Evolutionary conservation across 2,329 filamentous ascomycete genomes (phyloP), one percentile per base, ranked within the genome.

Genomic region (Colletotrichum euphorbiae): DNA sequence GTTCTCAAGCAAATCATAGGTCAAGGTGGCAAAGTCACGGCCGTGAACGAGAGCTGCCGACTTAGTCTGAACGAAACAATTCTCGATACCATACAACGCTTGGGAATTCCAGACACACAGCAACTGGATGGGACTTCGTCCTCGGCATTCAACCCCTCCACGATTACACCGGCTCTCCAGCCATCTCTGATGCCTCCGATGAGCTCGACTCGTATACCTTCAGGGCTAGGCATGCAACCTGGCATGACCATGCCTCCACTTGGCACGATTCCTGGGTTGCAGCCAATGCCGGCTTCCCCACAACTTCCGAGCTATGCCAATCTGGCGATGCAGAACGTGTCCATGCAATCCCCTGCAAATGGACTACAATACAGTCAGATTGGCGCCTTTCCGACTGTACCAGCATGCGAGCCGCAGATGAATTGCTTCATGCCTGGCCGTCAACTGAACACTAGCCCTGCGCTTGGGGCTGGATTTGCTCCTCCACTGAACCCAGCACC

Each of bases 11-110:
- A 55, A 21, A 48, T 69, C 28, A 21, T 65, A 17, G 24, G 61
- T 51, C 28, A 36, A 8, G 40, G 40, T 12, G 50, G 33, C 36
- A 12, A 24, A 3, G 33, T 61, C 21, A n/a, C 40, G 58, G 19
- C 19, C 8, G 19, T 31, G 24, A 4, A n/a, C 12, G 40, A 36
- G 8, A 12, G 7, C 28, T 17, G 6, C 42, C 6, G 45, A 48
- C 46, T 48, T 46, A 17, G 15, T 62, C 21, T 56, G 31, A 52
- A 57, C 24, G 58, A 71, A 11, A 40, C 55, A 11, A 31, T 70
- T n/a, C 28, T 61, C 43, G 43, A 62, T 31, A 70, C 45, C 13
- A 42, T 71, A n/a, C 42, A 36, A 24, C 56, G 56, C 15, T 54
- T 45, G 33, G 69, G 67, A n/a, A 43, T 59, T 8, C 58, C 28